Conservation (phyloP, 495 filamentous ascomycete genomes). For the Neurospora sp. region DNA sequence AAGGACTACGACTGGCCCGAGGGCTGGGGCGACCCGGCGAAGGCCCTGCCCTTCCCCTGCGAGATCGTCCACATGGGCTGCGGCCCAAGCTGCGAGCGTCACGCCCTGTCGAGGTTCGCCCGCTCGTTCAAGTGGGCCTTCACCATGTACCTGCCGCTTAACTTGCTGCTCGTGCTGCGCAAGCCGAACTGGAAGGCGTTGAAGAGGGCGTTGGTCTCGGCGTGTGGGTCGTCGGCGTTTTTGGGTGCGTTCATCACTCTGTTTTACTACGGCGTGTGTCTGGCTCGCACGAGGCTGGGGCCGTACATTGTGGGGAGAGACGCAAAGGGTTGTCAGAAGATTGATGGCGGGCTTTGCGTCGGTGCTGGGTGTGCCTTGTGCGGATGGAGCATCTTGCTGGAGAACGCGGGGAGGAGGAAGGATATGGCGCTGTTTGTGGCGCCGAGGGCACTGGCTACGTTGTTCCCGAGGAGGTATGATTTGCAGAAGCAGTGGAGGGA, state of each 20-base stretch:
- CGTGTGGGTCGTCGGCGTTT: conserved; percentile 69
- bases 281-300: conserved; percentile 70
- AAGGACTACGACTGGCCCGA: conserved; percentile 44
- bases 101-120: conserved; percentile 61
- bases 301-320: conserved; percentile 52
- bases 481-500: conserved; percentile 65
- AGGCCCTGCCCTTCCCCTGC: conserved; percentile 71
- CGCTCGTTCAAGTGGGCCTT: conserved; percentile 67
- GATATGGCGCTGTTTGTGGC: conserved; percentile 82
- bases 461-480: conserved; percentile 66
- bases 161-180: conserved; percentile 54
- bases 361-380: conserved; percentile 67
- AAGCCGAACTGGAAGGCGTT: conserved; percentile 34
- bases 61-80: conserved; percentile 79
- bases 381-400: conserved; percentile 76
- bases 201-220: conserved; percentile 45
- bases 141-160: conserved; percentile 72
- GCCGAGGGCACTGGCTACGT: conserved; percentile 67
- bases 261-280: conserved; percentile 85
- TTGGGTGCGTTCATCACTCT: conserved; percentile 70
- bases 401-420: conserved; percentile 56
- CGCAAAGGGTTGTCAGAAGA: conserved; percentile 27
- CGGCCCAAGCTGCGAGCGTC: conserved; percentile 67
- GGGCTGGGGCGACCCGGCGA: conserved; percentile 67
- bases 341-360: conserved; percentile 61